phyloP scores from a whole-genome alignment of 129 eudicot species.

The Escallonia herrerae region DNA sequence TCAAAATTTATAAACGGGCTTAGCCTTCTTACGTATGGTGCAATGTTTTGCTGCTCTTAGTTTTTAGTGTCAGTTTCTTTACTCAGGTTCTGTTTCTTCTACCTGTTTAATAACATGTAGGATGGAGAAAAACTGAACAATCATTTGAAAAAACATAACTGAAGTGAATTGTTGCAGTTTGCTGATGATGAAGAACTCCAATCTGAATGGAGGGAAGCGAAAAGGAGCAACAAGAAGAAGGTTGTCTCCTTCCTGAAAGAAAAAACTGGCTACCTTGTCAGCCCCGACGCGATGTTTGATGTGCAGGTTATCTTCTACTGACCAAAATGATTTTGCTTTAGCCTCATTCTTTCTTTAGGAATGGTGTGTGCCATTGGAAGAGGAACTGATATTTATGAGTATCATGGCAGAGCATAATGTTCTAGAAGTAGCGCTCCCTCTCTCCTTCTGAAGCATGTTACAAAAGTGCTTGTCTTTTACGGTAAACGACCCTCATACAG shows the following conservation, averaged over 20 bases:
- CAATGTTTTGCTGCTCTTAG: background rate
- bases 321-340: too few species aligned
- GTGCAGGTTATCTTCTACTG: slow-evolving; percentile 52
- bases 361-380: too few species aligned
- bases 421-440: too few species aligned
- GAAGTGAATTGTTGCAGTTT: slow-evolving; percentile 40
- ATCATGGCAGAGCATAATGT: too few species aligned
- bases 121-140: too few species aligned
- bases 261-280: slow-evolving; percentile 77
- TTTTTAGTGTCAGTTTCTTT: background rate
- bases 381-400: too few species aligned
- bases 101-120: background rate
- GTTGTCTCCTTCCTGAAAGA: slow-evolving; percentile 64
- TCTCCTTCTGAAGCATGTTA: background rate
- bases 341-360: too few species aligned
- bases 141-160: background rate
- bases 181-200: slow-evolving; percentile 71
- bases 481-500: too few species aligned
- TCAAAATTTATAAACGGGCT: too few species aligned
- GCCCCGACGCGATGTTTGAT: slow-evolving; percentile 92
- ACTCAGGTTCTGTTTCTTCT: background rate
- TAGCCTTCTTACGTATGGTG: background rate
- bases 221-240: slow-evolving; percentile 57
- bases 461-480: background rate
- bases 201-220: slow-evolving; percentile 85